Evolutionary conservation across 768 basidiomycete genomes (phyloP).

Genomic region (Leccinum subgranulosum): DNA sequence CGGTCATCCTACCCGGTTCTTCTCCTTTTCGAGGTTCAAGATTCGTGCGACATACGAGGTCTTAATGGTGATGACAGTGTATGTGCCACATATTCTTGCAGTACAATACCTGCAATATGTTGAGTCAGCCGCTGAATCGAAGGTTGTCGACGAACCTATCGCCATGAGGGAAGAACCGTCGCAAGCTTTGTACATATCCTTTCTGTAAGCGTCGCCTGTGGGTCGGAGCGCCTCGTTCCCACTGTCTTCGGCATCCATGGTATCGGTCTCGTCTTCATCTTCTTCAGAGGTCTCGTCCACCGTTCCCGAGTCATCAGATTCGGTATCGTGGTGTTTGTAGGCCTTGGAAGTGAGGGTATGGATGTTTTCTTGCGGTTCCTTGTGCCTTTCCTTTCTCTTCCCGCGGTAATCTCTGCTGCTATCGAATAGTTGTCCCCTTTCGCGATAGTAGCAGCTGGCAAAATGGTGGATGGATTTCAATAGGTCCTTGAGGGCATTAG

Average conservation of each 20-base stretch:
- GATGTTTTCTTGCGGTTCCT: slow-evolving; percentile 13
- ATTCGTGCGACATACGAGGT: not conserved
- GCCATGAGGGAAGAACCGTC: slow-evolving; percentile 74
- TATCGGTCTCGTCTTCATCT: slow-evolving; percentile 13
- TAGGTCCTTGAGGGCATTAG: slow-evolving; percentile 40
- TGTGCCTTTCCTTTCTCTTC: slow-evolving; percentile 36
- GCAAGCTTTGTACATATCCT: slow-evolving; percentile 74
- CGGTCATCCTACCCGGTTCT: not conserved
- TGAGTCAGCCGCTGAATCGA: not conserved
- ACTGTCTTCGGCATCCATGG: slow-evolving; percentile 5
- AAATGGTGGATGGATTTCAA: slow-evolving; percentile 52
- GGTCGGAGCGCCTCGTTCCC: slow-evolving; percentile 1
- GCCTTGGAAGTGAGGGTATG: slow-evolving; percentile 21
- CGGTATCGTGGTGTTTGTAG: not conserved
- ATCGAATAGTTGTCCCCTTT: slow-evolving; percentile 57
- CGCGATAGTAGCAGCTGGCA: slow-evolving; percentile 55
- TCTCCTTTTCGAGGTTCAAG: slow-evolving; percentile 4
- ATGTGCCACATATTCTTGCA: slow-evolving; percentile 61
- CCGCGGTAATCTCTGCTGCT: slow-evolving; percentile 44
- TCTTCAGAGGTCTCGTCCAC: slow-evolving; percentile 16
- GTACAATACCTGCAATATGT: slow-evolving; percentile 51
- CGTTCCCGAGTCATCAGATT: slow-evolving; percentile 11
- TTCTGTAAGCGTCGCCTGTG: slow-evolving; percentile 7
- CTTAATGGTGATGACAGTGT: slow-evolving; percentile 11
- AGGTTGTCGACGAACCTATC: slow-evolving; percentile 46